These are phyloP conservation scores for Oryza meyeriana DNA, from an alignment of 176 grass and related monocot species.

Conservation along the genomic window DNA sequence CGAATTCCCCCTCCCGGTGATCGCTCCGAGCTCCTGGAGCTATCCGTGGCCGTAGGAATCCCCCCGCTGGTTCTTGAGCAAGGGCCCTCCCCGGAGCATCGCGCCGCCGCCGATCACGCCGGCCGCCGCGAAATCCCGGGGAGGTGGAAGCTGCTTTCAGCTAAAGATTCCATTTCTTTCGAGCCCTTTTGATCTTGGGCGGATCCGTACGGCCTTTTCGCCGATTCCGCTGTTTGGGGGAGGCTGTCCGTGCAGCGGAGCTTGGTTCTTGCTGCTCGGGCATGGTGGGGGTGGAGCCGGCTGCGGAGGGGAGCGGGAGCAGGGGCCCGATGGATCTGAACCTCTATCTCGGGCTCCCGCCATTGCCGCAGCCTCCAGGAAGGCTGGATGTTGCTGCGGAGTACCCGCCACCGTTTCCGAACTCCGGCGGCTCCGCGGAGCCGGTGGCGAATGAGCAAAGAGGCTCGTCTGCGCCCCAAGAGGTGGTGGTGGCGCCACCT, in stretches of 20 bases:
- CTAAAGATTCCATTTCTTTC: constrained; percentile 22
- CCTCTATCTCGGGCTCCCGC: constrained; percentile 58
- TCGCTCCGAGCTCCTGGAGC: background rate
- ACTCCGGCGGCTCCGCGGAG: background rate
- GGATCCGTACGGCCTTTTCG: background rate
- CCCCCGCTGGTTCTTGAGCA: background rate
- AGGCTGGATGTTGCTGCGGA: constrained; percentile 19
- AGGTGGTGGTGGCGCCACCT: background rate
- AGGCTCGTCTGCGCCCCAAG: background rate
- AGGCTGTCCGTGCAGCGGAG: background rate
- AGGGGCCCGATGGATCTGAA: constrained; percentile 58
- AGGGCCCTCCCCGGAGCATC: background rate
- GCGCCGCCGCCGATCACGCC: background rate
- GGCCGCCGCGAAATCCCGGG: background rate
- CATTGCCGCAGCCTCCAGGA: constrained; percentile 37
- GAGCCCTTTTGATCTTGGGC: background rate
- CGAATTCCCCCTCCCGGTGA: background rate
- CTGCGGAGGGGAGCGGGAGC: constrained; percentile 23
- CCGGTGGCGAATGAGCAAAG: background rate
- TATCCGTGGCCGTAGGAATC: background rate
- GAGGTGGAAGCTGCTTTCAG: background rate
- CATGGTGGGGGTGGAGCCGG: constrained; percentile 31
- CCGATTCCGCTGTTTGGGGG: background rate
- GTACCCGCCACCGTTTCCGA: background rate
- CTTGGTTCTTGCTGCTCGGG: background rate